Conservation (phyloP, 1,284 basidiomycete species). For the Cutaneotrichosporon dermatis region DNA sequence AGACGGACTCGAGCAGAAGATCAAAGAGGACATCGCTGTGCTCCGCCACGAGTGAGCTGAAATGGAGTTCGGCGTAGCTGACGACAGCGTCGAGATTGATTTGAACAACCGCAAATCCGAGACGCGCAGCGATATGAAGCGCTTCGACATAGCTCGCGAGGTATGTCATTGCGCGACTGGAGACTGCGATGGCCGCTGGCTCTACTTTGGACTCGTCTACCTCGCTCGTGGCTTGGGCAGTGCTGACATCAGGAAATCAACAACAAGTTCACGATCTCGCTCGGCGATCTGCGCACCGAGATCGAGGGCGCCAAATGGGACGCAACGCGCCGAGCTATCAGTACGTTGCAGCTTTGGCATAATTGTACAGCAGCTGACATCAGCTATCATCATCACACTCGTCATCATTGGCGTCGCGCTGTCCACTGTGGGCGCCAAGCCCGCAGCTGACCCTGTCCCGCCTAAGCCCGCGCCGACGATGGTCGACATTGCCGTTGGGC, state of each 20-base stretch:
- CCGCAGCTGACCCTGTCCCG: background rate
- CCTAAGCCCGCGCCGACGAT: background rate
- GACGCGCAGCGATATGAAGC: slow-evolving; percentile 79
- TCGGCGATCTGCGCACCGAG: slow-evolving; percentile 79
- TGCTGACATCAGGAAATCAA: slow-evolving; percentile 62
- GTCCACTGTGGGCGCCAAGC: slow-evolving; percentile 8
- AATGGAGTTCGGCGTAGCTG: background rate
- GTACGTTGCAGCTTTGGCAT: slow-evolving; percentile 48
- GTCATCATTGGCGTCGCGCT: slow-evolving; percentile 18
- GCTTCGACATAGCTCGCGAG: slow-evolving; percentile 82
- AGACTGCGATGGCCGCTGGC: too few species aligned
- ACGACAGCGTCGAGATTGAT: slow-evolving; percentile 76
- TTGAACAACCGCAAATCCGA: slow-evolving; percentile 92
- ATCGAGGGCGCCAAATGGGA: slow-evolving; percentile 90
- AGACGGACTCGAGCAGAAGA: slow-evolving; percentile 78
- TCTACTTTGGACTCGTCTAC: too few species aligned
- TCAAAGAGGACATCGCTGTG: slow-evolving; percentile 86
- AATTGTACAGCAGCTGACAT: background rate
- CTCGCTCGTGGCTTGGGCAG: too few species aligned
- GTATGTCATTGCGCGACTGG: slow-evolving; percentile 50
- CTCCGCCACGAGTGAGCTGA: slow-evolving; percentile 56
- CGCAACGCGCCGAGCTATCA: slow-evolving; percentile 77
- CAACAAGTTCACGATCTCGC: slow-evolving; percentile 75
- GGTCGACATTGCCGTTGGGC: slow-evolving; percentile 2
- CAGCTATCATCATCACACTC: slow-evolving; percentile 39